A percentile compares a stretch with the other conserved stretches of the same genome.
Conservation (phyloP, 176 grass and related monocot genomes). For the Oryza glumipatula region DNA sequence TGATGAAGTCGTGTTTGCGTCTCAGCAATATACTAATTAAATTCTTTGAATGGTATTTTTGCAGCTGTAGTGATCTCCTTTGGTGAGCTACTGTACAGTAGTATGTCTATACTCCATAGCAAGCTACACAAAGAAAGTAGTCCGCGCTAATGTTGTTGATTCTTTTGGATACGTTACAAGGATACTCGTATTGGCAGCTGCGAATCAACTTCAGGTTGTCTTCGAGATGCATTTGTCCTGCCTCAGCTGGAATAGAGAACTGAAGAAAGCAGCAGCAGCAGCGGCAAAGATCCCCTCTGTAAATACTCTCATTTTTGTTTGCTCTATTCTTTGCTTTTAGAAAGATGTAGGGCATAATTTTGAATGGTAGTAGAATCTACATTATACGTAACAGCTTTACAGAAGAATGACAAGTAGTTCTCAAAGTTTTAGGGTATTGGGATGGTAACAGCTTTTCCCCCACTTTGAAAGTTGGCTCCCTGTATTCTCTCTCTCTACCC, state of each 20-base stretch:
- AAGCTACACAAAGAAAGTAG: constrained; percentile 37
- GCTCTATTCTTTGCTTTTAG: constrained; percentile 68
- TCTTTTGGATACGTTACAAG: constrained; percentile 28
- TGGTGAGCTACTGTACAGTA: constrained; percentile 44
- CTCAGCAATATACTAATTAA: neutral
- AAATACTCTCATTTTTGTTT: constrained; percentile 60
- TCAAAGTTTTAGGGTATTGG: constrained; percentile 42
- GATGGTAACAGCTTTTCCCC: constrained; percentile 38
- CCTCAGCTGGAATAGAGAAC: constrained; percentile 10
- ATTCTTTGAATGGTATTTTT: neutral
- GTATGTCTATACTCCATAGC: constrained; percentile 34
- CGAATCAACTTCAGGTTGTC: neutral
- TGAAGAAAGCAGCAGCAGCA: constrained; percentile 46
- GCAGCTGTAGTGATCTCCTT: constrained; percentile 47
- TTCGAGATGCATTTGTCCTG: neutral
- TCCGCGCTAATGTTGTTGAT: constrained; percentile 12
- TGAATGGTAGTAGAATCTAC: constrained; percentile 42
- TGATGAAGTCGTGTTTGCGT: neutral
- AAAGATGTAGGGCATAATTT: constrained; percentile 54
- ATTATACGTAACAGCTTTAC: constrained; percentile 52
- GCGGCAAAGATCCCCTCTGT: constrained; percentile 41
- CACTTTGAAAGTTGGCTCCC: constrained; percentile 32
- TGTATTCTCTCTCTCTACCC: constrained; percentile 49
- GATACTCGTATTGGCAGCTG: constrained; percentile 32
- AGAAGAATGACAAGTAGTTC: constrained; percentile 51